These are phyloP conservation scores for Quercus alba DNA, from an alignment of 306 rosid species.

Conservation along the genomic window DNA sequence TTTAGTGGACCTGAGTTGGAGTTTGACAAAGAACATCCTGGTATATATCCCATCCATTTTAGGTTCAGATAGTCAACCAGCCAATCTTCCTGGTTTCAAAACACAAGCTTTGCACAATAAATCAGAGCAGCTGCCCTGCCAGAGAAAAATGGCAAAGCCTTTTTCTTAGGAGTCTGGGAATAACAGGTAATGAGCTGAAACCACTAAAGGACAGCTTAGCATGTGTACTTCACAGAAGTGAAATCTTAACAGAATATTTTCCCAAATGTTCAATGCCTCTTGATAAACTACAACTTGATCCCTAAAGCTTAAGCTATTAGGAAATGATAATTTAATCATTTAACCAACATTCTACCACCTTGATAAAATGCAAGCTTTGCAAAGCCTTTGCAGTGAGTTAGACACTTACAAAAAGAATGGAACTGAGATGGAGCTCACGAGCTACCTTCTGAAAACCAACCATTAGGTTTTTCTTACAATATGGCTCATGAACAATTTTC, in stretches of 20 bases:
- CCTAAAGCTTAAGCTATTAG: too few relatives aligned
- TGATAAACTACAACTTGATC: too few relatives aligned
- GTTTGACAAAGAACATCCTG: neutral
- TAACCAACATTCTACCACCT: too few relatives aligned
- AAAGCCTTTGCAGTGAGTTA: neutral
- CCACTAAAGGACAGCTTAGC: neutral
- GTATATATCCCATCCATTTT: neutral
- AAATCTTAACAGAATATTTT: neutral
- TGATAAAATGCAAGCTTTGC: neutral
- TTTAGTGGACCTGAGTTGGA: neutral
- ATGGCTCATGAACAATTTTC: neutral
- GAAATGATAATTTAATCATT: too few relatives aligned
- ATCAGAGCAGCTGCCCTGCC: neutral
- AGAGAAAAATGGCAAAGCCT: neutral
- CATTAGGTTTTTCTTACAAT: neutral
- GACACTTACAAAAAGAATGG: neutral
- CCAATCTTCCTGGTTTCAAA: neutral
- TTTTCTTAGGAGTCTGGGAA: neutral
- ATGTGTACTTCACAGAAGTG: neutral
- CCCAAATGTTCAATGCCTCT: neutral
- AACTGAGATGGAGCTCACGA: neutral
- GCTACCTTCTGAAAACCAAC: neutral
- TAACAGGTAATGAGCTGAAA: neutral
- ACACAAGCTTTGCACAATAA: neutral
- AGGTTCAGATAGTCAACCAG: neutral